Conservation (phyloP, 306 rosid species). For the Arachis stenosperma region DNA sequence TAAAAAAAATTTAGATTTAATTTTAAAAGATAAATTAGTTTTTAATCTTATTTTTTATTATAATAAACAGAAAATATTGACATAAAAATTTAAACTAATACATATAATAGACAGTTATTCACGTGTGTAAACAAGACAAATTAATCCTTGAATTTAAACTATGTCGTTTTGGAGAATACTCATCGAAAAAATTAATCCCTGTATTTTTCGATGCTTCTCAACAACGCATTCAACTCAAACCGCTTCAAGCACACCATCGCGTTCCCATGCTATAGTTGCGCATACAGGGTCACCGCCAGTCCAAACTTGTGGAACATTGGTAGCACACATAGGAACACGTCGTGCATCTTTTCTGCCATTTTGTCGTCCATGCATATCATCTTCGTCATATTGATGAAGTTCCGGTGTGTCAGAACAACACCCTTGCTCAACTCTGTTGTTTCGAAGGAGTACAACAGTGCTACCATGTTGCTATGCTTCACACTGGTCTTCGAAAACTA, state of each 20-base stretch:
- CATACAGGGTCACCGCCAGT: conserved; percentile 45
- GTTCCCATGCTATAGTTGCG: conserved; percentile 74
- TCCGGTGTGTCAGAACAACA: conserved; percentile 67
- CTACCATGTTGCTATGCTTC: conserved; percentile 71
- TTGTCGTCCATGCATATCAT: conserved; percentile 71
- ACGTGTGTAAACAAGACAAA: too few species aligned
- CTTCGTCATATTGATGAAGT: conserved; percentile 62
- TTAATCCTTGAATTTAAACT: too few species aligned
- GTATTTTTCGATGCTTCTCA: conserved; percentile 67
- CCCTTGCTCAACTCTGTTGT: conserved; percentile 90
- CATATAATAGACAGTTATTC: too few species aligned
- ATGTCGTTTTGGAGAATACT: too few species aligned
- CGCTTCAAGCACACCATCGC: conserved; percentile 58
- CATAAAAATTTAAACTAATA: too few species aligned
- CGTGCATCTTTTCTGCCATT: conserved; percentile 34
- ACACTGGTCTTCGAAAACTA: conserved; percentile 51
- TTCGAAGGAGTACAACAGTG: conserved; percentile 79
- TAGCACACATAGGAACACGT: conserved; percentile 64
- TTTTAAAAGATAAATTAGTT: too few species aligned
- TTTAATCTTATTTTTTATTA: too few species aligned
- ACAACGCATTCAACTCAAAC: conserved; percentile 62
- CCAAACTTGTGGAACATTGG: conserved; percentile 94
- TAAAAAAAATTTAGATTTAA: too few species aligned
- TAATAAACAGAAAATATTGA: too few species aligned
- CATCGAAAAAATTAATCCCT: conserved; percentile 5